Base-by-base conservation (phyloP, 805 yeast species). In the Ogataea polymorpha region DNA sequence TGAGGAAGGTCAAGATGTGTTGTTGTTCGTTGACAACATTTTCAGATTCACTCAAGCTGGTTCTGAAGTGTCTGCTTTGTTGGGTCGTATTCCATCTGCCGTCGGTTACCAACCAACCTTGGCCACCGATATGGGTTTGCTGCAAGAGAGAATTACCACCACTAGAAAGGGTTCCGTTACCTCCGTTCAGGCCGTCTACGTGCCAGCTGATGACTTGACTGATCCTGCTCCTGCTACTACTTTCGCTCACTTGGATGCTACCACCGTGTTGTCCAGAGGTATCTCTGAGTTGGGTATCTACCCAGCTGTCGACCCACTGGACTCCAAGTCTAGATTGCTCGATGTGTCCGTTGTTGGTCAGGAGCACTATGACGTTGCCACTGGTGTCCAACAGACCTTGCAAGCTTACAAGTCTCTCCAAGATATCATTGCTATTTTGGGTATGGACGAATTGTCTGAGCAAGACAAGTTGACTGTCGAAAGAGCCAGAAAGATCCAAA, bases 31-130 rank as follows among this genome's bases (percentile, higher is more conserved):
- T 68, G 99, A 91, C 80, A 91, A 91, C 90, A 91, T 91, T 86
- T 91, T 93, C 95, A 91, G 99, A 81, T 91, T 91, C 82, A 91
- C 99, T 72, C 99, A 91, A 83, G 99, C 99, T 70, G 99, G 99
- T 87, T 93, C 99, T 59, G 99, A 91, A 80, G 99, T 93, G 71
- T 91, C 98, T 71, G 99, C 99, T 61, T 80, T 91, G 77, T 80
- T 91, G 70, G 99, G 99, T 78, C 96, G 99, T 87, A 91, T 91
- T 71, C 99, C 99, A 73, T 93, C 99, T 59, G 99, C 99, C 63
- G 99, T 93, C 88, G 99, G 99, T 87, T 91, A 91, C 77, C 99
- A 91, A 80, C 99, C 99, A 74, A 91, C 99, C 63, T 82, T 91
- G 77, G 96, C 99, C 79, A 93, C 99, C 67, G 99, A 93, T 89